Percentiles rank a stretch among this genome's conserved stretches.
phyloP scores from a whole-genome alignment of 2,329 filamentous ascomycete genomes.

The Fusarium sp. region DNA sequence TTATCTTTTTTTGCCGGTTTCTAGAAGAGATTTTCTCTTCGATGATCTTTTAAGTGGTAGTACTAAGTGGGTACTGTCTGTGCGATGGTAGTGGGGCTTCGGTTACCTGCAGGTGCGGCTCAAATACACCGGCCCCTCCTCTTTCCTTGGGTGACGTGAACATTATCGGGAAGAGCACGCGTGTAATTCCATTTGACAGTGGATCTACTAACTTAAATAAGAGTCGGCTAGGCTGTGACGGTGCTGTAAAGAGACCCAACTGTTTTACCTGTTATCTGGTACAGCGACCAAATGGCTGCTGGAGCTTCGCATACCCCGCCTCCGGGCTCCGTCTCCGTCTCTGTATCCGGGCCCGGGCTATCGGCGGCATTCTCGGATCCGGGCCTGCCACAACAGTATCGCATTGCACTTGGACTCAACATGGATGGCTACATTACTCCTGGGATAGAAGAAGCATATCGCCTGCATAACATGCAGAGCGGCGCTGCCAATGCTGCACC shows the following conservation, averaged over 20 bases:
- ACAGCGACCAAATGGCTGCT: conserved; percentile 23
- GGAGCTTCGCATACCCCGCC: conserved; percentile 20
- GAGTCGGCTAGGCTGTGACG: background rate
- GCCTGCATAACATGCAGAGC: conserved; percentile 9
- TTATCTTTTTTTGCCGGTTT: background rate
- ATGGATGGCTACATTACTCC: conserved; percentile 32
- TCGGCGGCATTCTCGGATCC: conserved; percentile 23
- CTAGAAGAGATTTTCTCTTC: background rate
- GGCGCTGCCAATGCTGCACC: background rate
- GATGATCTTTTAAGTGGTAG: background rate
- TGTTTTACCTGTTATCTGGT: background rate
- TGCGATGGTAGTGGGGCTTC: conserved; percentile 8
- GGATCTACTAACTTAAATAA: background rate
- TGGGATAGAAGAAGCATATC: conserved; percentile 36
- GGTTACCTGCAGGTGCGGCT: conserved; percentile 10
- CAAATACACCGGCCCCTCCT: conserved; percentile 26
- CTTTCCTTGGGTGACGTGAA: conserved; percentile 13
- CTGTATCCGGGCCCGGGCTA: conserved; percentile 7
- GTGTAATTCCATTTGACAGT: background rate
- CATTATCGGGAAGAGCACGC: background rate
- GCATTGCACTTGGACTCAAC: conserved; percentile 26
- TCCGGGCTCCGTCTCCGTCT: conserved; percentile 18
- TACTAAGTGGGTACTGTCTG: background rate
- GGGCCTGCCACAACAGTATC: conserved; percentile 21
- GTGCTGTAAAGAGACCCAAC: background rate